Conservation (phyloP, 1,284 basidiomycete species). For the Trametes hirsuta region DNA sequence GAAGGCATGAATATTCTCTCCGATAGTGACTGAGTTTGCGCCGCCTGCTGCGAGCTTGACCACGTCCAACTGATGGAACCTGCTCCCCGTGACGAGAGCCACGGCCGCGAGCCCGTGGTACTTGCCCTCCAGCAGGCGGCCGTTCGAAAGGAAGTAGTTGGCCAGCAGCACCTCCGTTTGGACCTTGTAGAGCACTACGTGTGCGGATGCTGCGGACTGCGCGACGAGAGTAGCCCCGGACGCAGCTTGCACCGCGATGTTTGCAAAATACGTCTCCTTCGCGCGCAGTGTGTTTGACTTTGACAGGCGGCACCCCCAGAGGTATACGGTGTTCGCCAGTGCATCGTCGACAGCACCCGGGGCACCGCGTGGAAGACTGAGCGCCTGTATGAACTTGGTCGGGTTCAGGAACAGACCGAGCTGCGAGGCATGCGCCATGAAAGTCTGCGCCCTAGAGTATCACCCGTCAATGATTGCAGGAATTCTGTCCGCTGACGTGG, state of each 20-base stretch:
- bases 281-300: constrained; percentile 17
- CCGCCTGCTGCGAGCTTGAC: constrained; percentile 8
- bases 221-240: constrained; percentile 31
- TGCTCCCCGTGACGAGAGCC: constrained; percentile 41
- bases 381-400: constrained; percentile 33
- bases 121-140: constrained; percentile 45
- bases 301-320: constrained; percentile 31
- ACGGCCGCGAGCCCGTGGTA: constrained; percentile 45
- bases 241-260: constrained; percentile 33
- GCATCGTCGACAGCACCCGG: constrained; percentile 6
- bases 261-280: constrained; percentile 30
- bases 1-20: constrained; percentile 46
- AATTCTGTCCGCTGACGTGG: background rate
- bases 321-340: constrained; percentile 26
- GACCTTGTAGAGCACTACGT: constrained; percentile 36
- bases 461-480: background rate
- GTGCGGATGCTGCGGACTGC: constrained; percentile 35
- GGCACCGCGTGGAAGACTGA: background rate
- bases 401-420: constrained; percentile 46
- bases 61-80: constrained; percentile 36
- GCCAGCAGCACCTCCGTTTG: constrained; percentile 51
- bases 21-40: constrained; percentile 35
- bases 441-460: constrained; percentile 31
- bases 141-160: constrained; percentile 45
- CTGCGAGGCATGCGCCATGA: constrained; percentile 40